Conservation (phyloP, 1,139 yeast species). For the Eremothecium cymbalariae region DNA sequence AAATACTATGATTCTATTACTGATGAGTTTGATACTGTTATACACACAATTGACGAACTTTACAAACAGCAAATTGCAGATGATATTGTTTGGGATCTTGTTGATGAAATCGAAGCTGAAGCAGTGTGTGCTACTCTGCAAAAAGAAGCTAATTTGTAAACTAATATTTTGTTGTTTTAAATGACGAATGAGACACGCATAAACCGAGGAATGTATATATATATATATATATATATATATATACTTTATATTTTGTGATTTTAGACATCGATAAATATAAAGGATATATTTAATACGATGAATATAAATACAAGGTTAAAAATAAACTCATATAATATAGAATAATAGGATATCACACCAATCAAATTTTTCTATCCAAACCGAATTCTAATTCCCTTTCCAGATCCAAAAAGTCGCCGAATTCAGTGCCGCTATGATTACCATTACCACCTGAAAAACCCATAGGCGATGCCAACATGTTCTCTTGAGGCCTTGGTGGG, state of each 20-base stretch:
- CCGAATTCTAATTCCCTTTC: slow-evolving; percentile 57
- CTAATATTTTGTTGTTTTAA: too few relatives aligned
- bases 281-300: too few relatives aligned
- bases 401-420: slow-evolving; percentile 36
- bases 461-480: slow-evolving; percentile 23
- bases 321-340: neutral
- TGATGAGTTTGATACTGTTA: slow-evolving; percentile 26
- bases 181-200: too few relatives aligned
- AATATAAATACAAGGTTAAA: neutral
- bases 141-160: too few relatives aligned
- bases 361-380: slow-evolving; percentile 38
- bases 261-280: too few relatives aligned
- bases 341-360: neutral
- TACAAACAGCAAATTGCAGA: slow-evolving; percentile 69
- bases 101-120: slow-evolving; percentile 78
- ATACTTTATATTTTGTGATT: too few relatives aligned
- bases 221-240: too few relatives aligned
- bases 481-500: slow-evolving; percentile 39
- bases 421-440: slow-evolving; percentile 17
- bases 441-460: slow-evolving; percentile 13
- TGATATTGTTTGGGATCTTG: slow-evolving; percentile 71
- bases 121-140: too few relatives aligned
- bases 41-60: slow-evolving; percentile 49
- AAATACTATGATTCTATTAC: slow-evolving; percentile 12
- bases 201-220: too few relatives aligned